A percentile compares a stretch with the other conserved stretches of the same genome.
Conservation (phyloP, 352 stramenopile genomes). For the Pythium utonaiense region DNA sequence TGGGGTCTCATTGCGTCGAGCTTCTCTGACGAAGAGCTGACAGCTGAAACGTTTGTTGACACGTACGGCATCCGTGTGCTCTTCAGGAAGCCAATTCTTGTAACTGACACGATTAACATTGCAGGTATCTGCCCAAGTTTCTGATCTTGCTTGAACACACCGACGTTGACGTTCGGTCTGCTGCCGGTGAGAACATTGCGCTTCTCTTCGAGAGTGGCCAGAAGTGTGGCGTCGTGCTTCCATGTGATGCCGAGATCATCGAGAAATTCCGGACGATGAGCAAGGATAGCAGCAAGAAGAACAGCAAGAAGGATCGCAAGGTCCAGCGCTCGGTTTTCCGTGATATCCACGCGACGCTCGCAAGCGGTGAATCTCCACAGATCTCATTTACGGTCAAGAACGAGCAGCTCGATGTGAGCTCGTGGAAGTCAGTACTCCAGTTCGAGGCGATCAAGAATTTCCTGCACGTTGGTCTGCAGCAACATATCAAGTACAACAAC, state of each 20-base stretch:
- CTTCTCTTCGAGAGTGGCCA: slow-evolving; percentile 71
- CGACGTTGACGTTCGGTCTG: slow-evolving; percentile 77
- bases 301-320: slow-evolving; percentile 88
- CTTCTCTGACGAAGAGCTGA: slow-evolving; percentile 49
- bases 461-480: slow-evolving; percentile 66
- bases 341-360: slow-evolving; percentile 76
- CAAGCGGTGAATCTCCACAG: slow-evolving; percentile 72
- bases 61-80: slow-evolving; percentile 29
- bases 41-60: slow-evolving; percentile 50
- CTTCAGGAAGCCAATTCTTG: not conserved
- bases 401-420: slow-evolving; percentile 67
- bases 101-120: not conserved
- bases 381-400: slow-evolving; percentile 75
- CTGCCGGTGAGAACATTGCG: slow-evolving; percentile 83
- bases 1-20: slow-evolving; percentile 74
- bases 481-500: slow-evolving; percentile 90
- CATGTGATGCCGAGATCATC: slow-evolving; percentile 65
- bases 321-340: slow-evolving; percentile 81
- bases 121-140: slow-evolving; percentile 68
- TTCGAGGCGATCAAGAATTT: slow-evolving; percentile 79
- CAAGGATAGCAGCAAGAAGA: slow-evolving; percentile 89
- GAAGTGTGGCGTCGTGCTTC: slow-evolving; percentile 41
- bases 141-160: slow-evolving; percentile 67
- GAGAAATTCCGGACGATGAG: slow-evolving; percentile 72
- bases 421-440: slow-evolving; percentile 79